Base-by-base conservation (phyloP, 2,329 filamentous ascomycete species). In the Colletotrichum cordylinicola region DNA sequence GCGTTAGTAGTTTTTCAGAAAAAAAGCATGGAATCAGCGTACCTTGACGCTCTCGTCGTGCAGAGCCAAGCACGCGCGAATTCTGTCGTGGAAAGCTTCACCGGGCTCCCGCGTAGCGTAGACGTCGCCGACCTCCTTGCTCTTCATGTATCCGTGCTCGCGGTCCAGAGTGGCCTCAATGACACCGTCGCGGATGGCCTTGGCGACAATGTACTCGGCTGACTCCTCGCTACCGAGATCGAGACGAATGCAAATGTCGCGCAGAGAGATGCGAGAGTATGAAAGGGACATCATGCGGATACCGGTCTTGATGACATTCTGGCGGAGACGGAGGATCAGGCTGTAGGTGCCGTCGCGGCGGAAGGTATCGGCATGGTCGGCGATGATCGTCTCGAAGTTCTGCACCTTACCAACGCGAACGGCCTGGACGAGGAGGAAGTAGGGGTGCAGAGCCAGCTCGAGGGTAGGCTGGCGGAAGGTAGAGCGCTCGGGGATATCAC, bases 21-120 rank as follows among this genome's bases (percentile, higher is more conserved):
- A n/a, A 16, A 10, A 1, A 12, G 18, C 6, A 16, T 15, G 13
- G 4, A 13, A 31, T 12, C 2, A 33, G 61, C 27, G 48, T 90
- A 96, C 95, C 94, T 98, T 98, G 82, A 99, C 96, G 83, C 96
- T 98, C 88, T 99, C 97, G 81, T 99, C 97, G 82, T 98, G 96
- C 78, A 99, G 91, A 72, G 93, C 92, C 80, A 99, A 90, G 85
- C 97, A 98, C 58, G 97, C 97, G 79, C 93, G 91, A 80, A 99
- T 98, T 82, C 97, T 95, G 83, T 98, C 96, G 85, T 99, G 96
- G 91, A 99, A 99, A 2, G 95, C 96, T 89, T 99, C 96, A 67
- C 95, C 96, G 0, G 97, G 97, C 86, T 99, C 97, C 78, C 95
- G 92, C 58, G 97, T 99, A 70, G 96, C 95, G 84, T 99, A 99